Evolutionary conservation across 208 protist species (phyloP).

Genomic region (Leishmania tarentolae): DNA sequence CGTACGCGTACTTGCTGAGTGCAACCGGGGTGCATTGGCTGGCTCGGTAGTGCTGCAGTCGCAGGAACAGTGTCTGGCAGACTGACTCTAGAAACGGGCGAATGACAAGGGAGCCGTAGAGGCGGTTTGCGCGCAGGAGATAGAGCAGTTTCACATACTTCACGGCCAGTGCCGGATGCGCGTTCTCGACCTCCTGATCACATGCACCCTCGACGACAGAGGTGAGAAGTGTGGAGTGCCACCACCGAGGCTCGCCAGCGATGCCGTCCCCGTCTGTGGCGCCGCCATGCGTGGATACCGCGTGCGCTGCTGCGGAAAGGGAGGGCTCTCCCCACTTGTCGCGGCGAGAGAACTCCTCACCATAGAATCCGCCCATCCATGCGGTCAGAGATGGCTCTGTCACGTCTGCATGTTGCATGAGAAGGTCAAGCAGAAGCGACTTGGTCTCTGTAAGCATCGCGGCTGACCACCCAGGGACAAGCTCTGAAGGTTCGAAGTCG

Average conservation of each 20-base stretch:
- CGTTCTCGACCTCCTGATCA: constrained; percentile 41
- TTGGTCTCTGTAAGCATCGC: constrained; percentile 49
- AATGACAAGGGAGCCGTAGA: constrained; percentile 50
- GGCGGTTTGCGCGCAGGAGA: constrained; percentile 63
- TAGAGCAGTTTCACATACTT: constrained; percentile 86
- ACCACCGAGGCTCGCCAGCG: constrained; percentile 19
- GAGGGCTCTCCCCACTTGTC: constrained; percentile 13
- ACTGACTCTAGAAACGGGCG: constrained; percentile 53
- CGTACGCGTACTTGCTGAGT: constrained; percentile 88
- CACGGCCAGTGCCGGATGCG: constrained; percentile 64
- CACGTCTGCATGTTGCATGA: constrained; percentile 67
- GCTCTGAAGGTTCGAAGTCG: constrained; percentile 48
- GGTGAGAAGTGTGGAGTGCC: constrained; percentile 41
- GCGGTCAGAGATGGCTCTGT: constrained; percentile 51
- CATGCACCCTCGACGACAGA: constrained; percentile 72
- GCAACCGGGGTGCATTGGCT: constrained; percentile 48
- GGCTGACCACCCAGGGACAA: constrained; percentile 25
- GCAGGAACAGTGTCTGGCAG: constrained; percentile 70
- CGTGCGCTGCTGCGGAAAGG: background rate
- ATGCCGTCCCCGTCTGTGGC: background rate
- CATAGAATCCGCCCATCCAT: constrained; percentile 63
- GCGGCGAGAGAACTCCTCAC: constrained; percentile 13
- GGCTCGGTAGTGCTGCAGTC: constrained; percentile 55
- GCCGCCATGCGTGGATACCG: constrained; percentile 16
- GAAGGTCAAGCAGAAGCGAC: constrained; percentile 79